Evolutionary conservation across 73 alveolate species (phyloP).

Genomic region (Paramecium primaurelia): DNA sequence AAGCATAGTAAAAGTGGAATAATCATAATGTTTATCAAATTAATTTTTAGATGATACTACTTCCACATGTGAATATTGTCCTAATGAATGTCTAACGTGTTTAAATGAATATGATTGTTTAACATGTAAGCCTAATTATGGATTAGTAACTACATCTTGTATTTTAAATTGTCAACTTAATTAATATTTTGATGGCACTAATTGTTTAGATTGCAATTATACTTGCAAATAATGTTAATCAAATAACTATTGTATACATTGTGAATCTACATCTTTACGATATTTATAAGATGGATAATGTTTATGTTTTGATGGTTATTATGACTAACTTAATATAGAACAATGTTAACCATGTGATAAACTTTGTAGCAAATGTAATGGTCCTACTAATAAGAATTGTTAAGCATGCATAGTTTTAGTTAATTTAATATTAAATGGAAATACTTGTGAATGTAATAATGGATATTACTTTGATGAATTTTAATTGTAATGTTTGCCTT

Average conservation of each 20-base stretch:
- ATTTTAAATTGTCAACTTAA: neutral
- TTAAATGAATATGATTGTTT: neutral
- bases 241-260: neutral
- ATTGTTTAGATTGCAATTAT: neutral
- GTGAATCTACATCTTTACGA: neutral
- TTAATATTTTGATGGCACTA: neutral
- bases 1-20: neutral
- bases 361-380: neutral
- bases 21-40: neutral
- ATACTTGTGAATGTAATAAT: neutral
- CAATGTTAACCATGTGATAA: neutral
- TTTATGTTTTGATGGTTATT: neutral
- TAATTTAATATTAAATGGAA: neutral
- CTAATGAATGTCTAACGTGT: neutral
- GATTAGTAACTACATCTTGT: neutral
- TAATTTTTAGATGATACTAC: neutral
- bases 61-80: neutral
- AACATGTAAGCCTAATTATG: neutral
- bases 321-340: neutral
- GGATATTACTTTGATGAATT: neutral
- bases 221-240: neutral
- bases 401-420: neutral
- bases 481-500: neutral
- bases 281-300: neutral
- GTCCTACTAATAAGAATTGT: neutral